phyloP scores from a whole-genome alignment of 2,329 filamentous ascomycete species.

The Chaetomium sp. region DNA sequence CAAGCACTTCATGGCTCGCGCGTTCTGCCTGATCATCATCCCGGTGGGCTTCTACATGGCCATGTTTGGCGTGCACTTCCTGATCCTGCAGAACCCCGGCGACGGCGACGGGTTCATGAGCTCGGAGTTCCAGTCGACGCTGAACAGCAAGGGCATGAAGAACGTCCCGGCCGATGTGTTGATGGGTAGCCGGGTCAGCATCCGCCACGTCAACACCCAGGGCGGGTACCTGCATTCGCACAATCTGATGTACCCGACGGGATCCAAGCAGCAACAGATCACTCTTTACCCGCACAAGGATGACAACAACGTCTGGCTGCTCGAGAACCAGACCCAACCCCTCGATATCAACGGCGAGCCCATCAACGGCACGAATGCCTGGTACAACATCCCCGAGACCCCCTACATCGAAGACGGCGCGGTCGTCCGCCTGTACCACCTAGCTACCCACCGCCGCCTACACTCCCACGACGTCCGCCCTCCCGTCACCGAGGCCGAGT shows the following conservation, averaged over 20 bases:
- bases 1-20: conserved; percentile 88
- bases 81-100: conserved; percentile 87
- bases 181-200: conserved; percentile 75
- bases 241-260: conserved; percentile 92
- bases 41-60: conserved; percentile 86
- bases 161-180: conserved; percentile 89
- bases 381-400: conserved; percentile 65
- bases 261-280: conserved; percentile 97
- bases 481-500: conserved; percentile 79
- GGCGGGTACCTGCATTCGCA: conserved; percentile 97
- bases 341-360: conserved; percentile 66
- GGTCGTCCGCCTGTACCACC: conserved; percentile 76
- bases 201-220: conserved; percentile 95
- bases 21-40: conserved; percentile 87
- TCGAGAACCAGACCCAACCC: conserved; percentile 96
- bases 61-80: conserved; percentile 96
- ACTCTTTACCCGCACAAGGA: conserved; percentile 99
- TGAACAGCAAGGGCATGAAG: conserved; percentile 95
- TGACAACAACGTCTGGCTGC: conserved; percentile 89
- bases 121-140: conserved; percentile 94
- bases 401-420: conserved; percentile 71
- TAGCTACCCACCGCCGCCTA: conserved; percentile 75
- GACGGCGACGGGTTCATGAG: conserved; percentile 99
- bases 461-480: conserved; percentile 94
- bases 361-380: conserved; percentile 75